Percentiles rank a stretch among this genome's conserved stretches.
These are phyloP conservation scores for Trametes meyenii DNA, from an alignment of 768 basidiomycete genomes.

Conservation along the genomic window DNA sequence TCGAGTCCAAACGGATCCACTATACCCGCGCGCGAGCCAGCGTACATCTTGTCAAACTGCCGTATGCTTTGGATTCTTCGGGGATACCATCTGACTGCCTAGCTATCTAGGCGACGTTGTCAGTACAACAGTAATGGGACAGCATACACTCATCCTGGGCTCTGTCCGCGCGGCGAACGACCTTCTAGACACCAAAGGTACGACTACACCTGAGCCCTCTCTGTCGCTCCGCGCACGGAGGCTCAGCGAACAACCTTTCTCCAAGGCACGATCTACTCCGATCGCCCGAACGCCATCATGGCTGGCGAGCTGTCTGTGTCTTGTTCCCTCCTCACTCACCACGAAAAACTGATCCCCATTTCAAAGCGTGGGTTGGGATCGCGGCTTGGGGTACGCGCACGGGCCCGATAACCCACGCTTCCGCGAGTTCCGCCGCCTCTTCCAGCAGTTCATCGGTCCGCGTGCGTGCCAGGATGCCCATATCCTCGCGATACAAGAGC, in stretches of 20 bases:
- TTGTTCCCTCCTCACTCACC: neutral
- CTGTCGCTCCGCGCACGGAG: neutral
- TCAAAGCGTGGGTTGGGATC: conserved; percentile 39
- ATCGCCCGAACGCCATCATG: conserved; percentile 36
- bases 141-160: conserved; percentile 32
- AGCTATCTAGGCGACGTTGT: conserved; percentile 33
- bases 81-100: neutral
- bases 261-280: conserved; percentile 38
- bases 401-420: conserved; percentile 38
- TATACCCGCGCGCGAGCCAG: no score
- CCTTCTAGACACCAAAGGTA: conserved; percentile 31
- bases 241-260: neutral
- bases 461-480: conserved; percentile 27
- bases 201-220: neutral
- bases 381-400: conserved; percentile 39
- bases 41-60: no score
- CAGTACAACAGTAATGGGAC: conserved; percentile 31
- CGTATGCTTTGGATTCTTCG: neutral
- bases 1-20: no score
- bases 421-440: conserved; percentile 39
- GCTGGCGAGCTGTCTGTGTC: conserved; percentile 36
- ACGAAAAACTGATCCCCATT: neutral
- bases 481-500: conserved; percentile 26
- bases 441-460: conserved; percentile 38
- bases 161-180: conserved; percentile 33